Base-by-base conservation (phyloP, 1,284 basidiomycete species). In the Microbotryum silenes-acaulis region DNA sequence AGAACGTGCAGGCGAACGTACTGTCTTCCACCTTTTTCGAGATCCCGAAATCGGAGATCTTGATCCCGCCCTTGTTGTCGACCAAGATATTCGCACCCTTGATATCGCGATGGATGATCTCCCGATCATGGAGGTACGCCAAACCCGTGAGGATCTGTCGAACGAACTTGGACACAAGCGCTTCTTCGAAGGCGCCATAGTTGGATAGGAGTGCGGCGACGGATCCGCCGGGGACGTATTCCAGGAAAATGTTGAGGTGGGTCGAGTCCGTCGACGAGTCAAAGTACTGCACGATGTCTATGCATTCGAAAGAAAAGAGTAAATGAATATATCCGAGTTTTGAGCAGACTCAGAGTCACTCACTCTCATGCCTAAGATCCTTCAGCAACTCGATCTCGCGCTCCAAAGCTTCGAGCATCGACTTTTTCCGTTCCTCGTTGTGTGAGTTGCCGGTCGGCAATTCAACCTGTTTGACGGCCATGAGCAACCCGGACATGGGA, bases 381-480 rank as follows among this genome's bases (percentile, higher is more conserved):
- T 96, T 93, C 66, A 99, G 80, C 9, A 98, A 80, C 76, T 94
- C 96, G 64, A 98, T 98, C 77, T 99, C 96, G 44, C 87, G 82
- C 75, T 98, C 92, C 46, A 99, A 81, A 2, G 96, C 94, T 58
- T 85, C 90, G 8, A 96, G 82, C 93, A 97, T 97, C 75, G 83
- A 85, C 78, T 89, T 88, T 78, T 96, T 97, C 67, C 91, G 85
- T 73, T 94, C 91, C 72, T 94, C 89, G 73, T 91, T 94, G 25
- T 88, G 84, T 10, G 86, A 86, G 31, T 87, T 85, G 20, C 89
- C 88, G 0, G 86, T 87, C 0, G 91, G 90, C 31, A 98, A 81
- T 72, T 97, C 91, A 54, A 99, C 96, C 80, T 98, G 94, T 79
- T 98, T 98, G 68, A 99, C 96, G 29, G 96, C 96, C 96, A 99